Evolutionary conservation across 1,284 basidiomycete species (phyloP), one percentile per base, ranked within the genome.

Genomic region (Abortiporus biennis): DNA sequence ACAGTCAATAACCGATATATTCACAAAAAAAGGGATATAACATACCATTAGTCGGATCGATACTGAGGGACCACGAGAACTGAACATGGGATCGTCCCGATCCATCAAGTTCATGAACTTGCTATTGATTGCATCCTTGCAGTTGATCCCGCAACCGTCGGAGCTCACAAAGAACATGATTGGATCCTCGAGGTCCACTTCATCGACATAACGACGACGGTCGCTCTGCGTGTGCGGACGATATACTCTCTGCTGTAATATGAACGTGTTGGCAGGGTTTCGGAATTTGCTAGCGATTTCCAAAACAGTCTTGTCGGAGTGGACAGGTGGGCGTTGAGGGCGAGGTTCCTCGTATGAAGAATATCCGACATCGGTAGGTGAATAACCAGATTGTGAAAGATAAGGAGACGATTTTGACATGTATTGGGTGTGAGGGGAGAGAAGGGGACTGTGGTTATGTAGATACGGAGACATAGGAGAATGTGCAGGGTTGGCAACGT

Each of bases 191-290:
- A 87, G 65, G 1, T 68, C 53, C 25, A 80, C 75, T 37, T 85
- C 79, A 41, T 78, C 78, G 27, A 87, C 81, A 49, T 87, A 87
- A 23, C 83, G 77, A 27, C 77, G 74, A 24, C 75, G 71, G 55
- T 87, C 85, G 45, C 79, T 83, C 41, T 76, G 77, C 4, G 85
- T 87, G 52, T 82, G 78, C 1, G 84, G 85, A 47, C 74, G 74
- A 55, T 87, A 87, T 58, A 80, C 74, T 31, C 52, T 62, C 58
- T 87, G 84, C 4, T 79, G 82, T n/a, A n/a, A n/a, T n/a, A n/a
- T n/a, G n/a, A 9, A 87, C 58, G 19, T 63, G 42, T 4, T 38
- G 45, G 1, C 57, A 54, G 17, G 41, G 45, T 19, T 35, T 34
- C 4, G 56, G 35, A 46, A 47, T 4, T 19, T 17, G 6, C 17